Evolutionary conservation across 2,329 filamentous ascomycete species (phyloP).

Genomic region (Orbilia oligospora): DNA sequence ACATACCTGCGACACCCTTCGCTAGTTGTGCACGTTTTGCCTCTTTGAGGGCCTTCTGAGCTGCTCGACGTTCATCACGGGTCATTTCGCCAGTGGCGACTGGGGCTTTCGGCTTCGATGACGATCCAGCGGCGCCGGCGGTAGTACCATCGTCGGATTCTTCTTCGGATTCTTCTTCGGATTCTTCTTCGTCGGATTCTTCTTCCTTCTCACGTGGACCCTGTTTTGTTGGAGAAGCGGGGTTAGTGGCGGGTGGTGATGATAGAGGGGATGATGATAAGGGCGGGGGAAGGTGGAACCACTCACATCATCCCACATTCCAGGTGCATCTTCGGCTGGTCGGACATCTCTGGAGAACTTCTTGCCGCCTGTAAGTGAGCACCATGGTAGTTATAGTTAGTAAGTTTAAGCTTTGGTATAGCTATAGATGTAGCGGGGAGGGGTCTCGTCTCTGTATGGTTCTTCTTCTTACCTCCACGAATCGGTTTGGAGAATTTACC

Average conservation of each 20-base stretch:
- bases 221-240: slow-evolving; percentile 59
- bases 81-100: slow-evolving; percentile 73
- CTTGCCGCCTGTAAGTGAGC: slow-evolving; percentile 79
- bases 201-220: slow-evolving; percentile 67
- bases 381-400: not conserved
- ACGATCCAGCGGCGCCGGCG: slow-evolving; percentile 64
- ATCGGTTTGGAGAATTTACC: slow-evolving; percentile 56
- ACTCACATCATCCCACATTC: slow-evolving; percentile 82
- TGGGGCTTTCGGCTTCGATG: slow-evolving; percentile 69
- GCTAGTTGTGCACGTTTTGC: slow-evolving; percentile 79
- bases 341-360: slow-evolving; percentile 93
- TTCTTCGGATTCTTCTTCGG: slow-evolving; percentile 70
- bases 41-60: slow-evolving; percentile 90
- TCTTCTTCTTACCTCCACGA: slow-evolving; percentile 41
- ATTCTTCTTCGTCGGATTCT: slow-evolving; percentile 69
- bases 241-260: not conserved
- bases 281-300: slow-evolving; percentile 43
- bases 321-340: slow-evolving; percentile 86
- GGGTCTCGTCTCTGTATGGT: not conserved
- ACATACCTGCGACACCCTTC: slow-evolving; percentile 87
- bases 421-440: not conserved
- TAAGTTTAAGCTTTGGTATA: not conserved
- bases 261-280: not conserved
- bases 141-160: slow-evolving; percentile 69
- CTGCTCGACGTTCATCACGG: slow-evolving; percentile 88